Conservation (phyloP, 495 filamentous ascomycete species). For the Neurospora tetraspora region DNA sequence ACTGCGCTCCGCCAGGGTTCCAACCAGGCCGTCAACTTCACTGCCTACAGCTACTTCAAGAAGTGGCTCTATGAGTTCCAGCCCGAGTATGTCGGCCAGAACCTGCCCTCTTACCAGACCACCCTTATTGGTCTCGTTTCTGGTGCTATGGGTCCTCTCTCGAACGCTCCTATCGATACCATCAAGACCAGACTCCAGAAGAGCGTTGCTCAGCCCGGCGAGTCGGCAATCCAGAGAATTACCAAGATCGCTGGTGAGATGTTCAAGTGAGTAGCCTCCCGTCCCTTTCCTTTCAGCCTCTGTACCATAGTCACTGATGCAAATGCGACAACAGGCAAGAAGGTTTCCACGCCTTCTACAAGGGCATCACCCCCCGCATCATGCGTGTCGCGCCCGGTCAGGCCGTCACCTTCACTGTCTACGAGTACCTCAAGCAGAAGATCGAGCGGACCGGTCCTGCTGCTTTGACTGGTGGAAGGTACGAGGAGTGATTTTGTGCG, state of each 20-base stretch:
- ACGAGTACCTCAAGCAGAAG: constrained; percentile 78
- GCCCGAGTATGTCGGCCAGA: constrained; percentile 43
- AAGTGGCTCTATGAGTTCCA: constrained; percentile 59
- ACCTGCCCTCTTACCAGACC: constrained; percentile 81
- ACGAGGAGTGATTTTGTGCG: constrained; percentile 50
- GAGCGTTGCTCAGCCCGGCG: constrained; percentile 70
- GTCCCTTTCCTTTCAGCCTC: neutral
- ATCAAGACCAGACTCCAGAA: constrained; percentile 97
- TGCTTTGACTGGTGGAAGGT: constrained; percentile 55
- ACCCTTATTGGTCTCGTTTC: constrained; percentile 82
- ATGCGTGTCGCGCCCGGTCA: constrained; percentile 97
- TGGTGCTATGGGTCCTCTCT: constrained; percentile 90
- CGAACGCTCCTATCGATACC: constrained; percentile 96
- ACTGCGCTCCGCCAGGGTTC: constrained; percentile 90
- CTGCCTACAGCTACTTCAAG: constrained; percentile 92
- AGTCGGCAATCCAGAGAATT: constrained; percentile 70
- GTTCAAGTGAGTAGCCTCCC: constrained; percentile 58
- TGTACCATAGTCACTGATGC: neutral
- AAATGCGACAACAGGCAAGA: constrained; percentile 48
- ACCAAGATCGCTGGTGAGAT: constrained; percentile 73
- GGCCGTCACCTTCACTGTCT: constrained; percentile 96
- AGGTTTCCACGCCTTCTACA: constrained; percentile 90
- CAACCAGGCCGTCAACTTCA: constrained; percentile 99
- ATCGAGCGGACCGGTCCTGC: constrained; percentile 63
- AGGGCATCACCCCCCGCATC: constrained; percentile 94